These are phyloP conservation scores for Botrytis paeoniae DNA, from an alignment of 2,329 filamentous ascomycete genomes.

Conservation along the genomic window DNA sequence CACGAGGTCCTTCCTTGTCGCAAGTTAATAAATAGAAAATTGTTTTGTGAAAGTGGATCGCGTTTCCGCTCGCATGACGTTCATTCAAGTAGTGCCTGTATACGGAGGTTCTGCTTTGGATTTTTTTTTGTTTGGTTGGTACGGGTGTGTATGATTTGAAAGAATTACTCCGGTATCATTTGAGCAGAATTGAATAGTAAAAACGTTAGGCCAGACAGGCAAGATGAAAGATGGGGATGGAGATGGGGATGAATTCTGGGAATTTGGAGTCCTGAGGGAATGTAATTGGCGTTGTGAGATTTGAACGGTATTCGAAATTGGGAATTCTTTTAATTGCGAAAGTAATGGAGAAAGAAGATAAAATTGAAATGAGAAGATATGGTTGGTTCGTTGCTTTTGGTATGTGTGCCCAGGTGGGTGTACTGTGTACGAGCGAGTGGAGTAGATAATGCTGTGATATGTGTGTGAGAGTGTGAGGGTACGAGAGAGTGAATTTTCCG, in stretches of 20 bases:
- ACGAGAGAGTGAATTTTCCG: neutral
- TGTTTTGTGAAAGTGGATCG: conserved; percentile 14
- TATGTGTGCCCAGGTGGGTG: conserved; percentile 1
- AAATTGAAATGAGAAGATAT: conserved; percentile 6
- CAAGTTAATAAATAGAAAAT: conserved; percentile 17
- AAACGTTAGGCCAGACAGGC: conserved; percentile 5
- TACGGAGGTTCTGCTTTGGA: neutral
- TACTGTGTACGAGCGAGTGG: neutral
- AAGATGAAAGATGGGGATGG: neutral
- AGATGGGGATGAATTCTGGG: neutral
- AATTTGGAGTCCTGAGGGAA: conserved; percentile 2
- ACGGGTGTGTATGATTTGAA: neutral
- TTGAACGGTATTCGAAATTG: conserved; percentile 5
- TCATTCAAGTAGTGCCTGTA: conserved; percentile 1
- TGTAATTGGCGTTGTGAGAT: conserved; percentile 6
- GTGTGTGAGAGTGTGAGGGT: neutral
- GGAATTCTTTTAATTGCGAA: conserved; percentile 17
- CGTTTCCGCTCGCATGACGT: conserved; percentile 17
- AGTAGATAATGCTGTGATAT: neutral
- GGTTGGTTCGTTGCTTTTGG: conserved; percentile 15
- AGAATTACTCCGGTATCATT: neutral
- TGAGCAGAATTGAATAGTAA: neutral
- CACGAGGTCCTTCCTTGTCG: conserved; percentile 22
- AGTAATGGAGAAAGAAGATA: conserved; percentile 17
- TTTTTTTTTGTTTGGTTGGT: neutral